Evolutionary conservation across 495 filamentous ascomycete species (phyloP).

Genomic region (Daldinia childiae): DNA sequence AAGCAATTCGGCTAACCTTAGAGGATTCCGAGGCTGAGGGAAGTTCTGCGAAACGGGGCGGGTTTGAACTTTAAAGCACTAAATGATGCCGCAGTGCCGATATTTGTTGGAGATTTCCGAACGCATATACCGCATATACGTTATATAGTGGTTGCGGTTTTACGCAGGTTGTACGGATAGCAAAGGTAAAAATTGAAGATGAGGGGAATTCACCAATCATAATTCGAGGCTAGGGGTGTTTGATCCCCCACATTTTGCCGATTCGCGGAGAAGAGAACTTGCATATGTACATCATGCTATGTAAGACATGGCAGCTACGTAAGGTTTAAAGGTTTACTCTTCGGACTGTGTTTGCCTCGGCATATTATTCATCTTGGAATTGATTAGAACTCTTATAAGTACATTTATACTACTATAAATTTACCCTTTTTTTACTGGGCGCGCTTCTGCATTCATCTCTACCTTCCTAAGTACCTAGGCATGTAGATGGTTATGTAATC

Average conservation of each 20-base stretch:
- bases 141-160: slow-evolving; percentile 22
- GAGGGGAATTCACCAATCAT: slow-evolving; percentile 41
- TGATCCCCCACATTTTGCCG: slow-evolving; percentile 43
- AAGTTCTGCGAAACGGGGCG: slow-evolving; percentile 14
- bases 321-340: no score
- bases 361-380: no score
- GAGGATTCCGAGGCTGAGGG: slow-evolving; percentile 21
- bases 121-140: slow-evolving; percentile 10
- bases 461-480: no score
- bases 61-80: slow-evolving; percentile 6
- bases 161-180: slow-evolving; percentile 22
- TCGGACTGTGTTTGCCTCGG: no score
- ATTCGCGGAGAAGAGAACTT: slow-evolving; percentile 36
- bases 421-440: no score
- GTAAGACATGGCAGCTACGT: not conserved
- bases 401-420: no score
- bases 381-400: no score
- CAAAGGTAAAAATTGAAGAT: slow-evolving; percentile 36
- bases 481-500: no score
- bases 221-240: not conserved
- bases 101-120: slow-evolving; percentile 24
- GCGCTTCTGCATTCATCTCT: no score
- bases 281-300: not conserved
- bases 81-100: slow-evolving; percentile 20
- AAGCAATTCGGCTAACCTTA: slow-evolving; percentile 10